Conservation (phyloP, 306 rosid species). For the Casuarina equisetifolia region DNA sequence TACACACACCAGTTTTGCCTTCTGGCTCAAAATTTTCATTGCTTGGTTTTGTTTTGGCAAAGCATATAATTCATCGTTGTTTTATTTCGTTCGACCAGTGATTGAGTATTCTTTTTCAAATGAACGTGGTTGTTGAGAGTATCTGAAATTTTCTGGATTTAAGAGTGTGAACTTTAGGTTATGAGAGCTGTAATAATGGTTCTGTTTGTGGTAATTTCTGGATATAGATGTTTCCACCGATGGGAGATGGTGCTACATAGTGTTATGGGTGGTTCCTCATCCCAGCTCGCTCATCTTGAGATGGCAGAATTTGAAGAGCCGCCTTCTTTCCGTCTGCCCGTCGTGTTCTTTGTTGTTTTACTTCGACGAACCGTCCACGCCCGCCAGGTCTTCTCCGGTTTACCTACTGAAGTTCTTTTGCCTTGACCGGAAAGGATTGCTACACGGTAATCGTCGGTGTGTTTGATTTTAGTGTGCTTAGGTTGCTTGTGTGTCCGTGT, state of each 20-base stretch:
- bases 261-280: conserved; percentile 65
- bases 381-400: conserved; percentile 39
- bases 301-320: conserved; percentile 55
- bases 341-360: conserved; percentile 46
- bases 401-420: conserved; percentile 63
- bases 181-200: not conserved
- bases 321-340: conserved; percentile 58
- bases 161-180: too few relatives aligned
- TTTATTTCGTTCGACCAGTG: not conserved
- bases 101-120: too few relatives aligned
- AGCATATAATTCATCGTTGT: not conserved
- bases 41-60: not conserved
- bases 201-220: conserved; percentile 4
- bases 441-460: conserved; percentile 47
- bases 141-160: too few relatives aligned
- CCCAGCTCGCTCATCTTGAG: conserved; percentile 34
- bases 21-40: not conserved
- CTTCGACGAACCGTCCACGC: conserved; percentile 36
- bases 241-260: conserved; percentile 81
- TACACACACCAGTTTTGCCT: not conserved
- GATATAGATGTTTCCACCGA: conserved; percentile 66
- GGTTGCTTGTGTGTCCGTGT: conserved; percentile 2
- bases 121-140: too few relatives aligned
- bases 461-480: conserved; percentile 1
- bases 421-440: conserved; percentile 63